Evolutionary conservation across 257 asterid genomes (phyloP).

Genomic region (Gardenia jasminoides): DNA sequence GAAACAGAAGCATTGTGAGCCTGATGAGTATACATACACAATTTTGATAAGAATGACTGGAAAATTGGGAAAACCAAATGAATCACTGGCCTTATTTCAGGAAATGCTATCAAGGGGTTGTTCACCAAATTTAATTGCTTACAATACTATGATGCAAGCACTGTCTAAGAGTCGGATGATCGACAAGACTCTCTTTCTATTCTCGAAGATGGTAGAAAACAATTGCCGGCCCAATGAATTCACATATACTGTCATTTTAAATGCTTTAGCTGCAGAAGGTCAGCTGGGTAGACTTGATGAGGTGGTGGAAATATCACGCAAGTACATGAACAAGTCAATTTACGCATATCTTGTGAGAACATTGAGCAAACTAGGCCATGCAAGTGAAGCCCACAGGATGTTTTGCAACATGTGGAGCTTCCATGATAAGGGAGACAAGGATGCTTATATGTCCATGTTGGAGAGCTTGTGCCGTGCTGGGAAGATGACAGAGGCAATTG

Average conservation of each 20-base stretch:
- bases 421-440: slow-evolving; percentile 86
- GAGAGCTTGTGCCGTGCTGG: slow-evolving; percentile 79
- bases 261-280: slow-evolving; percentile 64
- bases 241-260: slow-evolving; percentile 70
- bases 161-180: slow-evolving; percentile 61
- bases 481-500: slow-evolving; percentile 76
- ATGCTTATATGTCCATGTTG: slow-evolving; percentile 76
- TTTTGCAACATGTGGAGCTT: slow-evolving; percentile 92
- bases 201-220: slow-evolving; percentile 81
- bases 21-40: slow-evolving; percentile 84
- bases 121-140: slow-evolving; percentile 73
- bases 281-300: slow-evolving; percentile 85
- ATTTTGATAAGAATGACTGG: slow-evolving; percentile 81
- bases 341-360: slow-evolving; percentile 76
- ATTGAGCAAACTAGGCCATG: slow-evolving; percentile 75
- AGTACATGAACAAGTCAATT: slow-evolving; percentile 81
- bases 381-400: slow-evolving; percentile 86
- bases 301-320: slow-evolving; percentile 63
- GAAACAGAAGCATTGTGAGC: slow-evolving; percentile 75
- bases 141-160: slow-evolving; percentile 82
- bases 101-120: slow-evolving; percentile 78
- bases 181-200: slow-evolving; percentile 58
- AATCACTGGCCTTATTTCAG: slow-evolving; percentile 63
- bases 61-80: slow-evolving; percentile 57
- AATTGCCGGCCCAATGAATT: slow-evolving; percentile 90